phyloP scores from a whole-genome alignment of 2,329 filamentous ascomycete species.

The Xylaria sp. region DNA sequence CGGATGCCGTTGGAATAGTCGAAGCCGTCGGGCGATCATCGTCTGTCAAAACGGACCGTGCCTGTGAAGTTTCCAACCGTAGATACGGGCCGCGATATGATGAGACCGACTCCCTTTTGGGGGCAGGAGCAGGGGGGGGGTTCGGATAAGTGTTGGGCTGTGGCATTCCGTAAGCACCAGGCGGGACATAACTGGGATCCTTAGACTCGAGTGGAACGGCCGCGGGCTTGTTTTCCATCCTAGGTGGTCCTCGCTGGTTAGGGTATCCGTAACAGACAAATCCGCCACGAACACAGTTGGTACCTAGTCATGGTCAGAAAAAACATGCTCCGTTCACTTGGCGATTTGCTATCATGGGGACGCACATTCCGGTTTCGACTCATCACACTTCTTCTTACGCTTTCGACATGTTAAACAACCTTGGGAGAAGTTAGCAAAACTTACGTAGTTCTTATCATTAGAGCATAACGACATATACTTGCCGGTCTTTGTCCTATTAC shows the following conservation, averaged over 20 bases:
- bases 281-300: conserved; percentile 89
- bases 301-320: conserved; percentile 62
- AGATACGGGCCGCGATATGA: conserved; percentile 70
- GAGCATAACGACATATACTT: conserved; percentile 33
- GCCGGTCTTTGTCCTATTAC: conserved; percentile 89
- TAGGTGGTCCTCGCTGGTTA: conserved; percentile 82
- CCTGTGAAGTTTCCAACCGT: conserved; percentile 71
- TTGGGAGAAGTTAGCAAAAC: conserved; percentile 26
- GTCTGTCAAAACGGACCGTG: conserved; percentile 63
- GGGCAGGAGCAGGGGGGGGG: conserved; percentile 41
- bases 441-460: neutral
- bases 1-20: conserved; percentile 67
- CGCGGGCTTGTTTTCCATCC: conserved; percentile 74
- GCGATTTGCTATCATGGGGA: conserved; percentile 35
- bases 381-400: conserved; percentile 98
- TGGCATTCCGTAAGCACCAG: conserved; percentile 70
- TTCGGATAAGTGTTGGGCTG: conserved; percentile 51
- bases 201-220: conserved; percentile 86
- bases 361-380: conserved; percentile 91
- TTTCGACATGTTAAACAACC: conserved; percentile 86
- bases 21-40: conserved; percentile 69
- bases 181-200: conserved; percentile 71
- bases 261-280: conserved; percentile 94
- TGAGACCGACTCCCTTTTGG: conserved; percentile 66
- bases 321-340: conserved; percentile 22